A percentile compares a stretch with the other conserved stretches of the same genome.
phyloP scores from a whole-genome alignment of 148 eudicot species.

The Amaranthus hypochondriacus region DNA sequence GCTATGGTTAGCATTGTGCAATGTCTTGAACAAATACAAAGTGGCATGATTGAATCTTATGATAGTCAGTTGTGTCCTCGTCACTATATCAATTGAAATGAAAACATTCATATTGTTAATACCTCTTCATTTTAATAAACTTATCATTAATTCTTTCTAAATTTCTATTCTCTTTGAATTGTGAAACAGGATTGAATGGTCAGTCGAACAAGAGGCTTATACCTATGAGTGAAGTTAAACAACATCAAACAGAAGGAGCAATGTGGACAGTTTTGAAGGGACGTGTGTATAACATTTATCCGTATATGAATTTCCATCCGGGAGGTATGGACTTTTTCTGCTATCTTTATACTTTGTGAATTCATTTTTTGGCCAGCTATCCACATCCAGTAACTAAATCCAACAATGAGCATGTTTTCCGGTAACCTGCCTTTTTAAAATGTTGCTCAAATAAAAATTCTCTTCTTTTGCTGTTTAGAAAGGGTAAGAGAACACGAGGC shows the following conservation, averaged over 20 bases:
- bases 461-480: not conserved
- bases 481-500: not conserved
- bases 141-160: not conserved
- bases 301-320: slow-evolving; percentile 99
- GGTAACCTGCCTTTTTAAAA: not conserved
- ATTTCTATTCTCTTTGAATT: not conserved
- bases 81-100: no score
- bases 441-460: no score
- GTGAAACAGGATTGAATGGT: slow-evolving; percentile 62
- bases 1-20: not conserved
- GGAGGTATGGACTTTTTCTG: slow-evolving; percentile 57
- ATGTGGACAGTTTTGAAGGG: slow-evolving; percentile 99
- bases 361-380: not conserved
- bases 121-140: not conserved
- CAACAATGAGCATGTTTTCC: not conserved
- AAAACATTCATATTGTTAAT: not conserved
- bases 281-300: slow-evolving; percentile 82
- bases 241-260: slow-evolving; percentile 64
- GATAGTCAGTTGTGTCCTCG: no score
- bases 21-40: no score
- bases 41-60: no score
- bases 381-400: not conserved
- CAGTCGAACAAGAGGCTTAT: slow-evolving; percentile 81
- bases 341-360: not conserved
- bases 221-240: slow-evolving; percentile 76